These are phyloP conservation scores for Thraustochytrium sp. DNA, from an alignment of 352 stramenopile species.

Conservation along the genomic window DNA sequence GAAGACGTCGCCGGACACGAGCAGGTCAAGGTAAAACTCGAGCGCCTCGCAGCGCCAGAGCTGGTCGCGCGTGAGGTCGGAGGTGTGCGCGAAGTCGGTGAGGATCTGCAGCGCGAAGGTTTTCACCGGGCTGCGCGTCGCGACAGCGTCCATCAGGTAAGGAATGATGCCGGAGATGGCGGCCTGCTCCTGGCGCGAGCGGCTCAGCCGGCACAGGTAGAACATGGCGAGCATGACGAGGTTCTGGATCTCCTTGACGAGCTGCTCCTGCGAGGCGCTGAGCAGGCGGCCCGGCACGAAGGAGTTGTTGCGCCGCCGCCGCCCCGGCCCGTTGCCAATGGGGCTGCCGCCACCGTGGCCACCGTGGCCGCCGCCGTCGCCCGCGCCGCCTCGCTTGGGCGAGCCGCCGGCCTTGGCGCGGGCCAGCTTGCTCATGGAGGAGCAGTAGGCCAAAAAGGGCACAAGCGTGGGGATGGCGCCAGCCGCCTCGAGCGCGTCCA, in stretches of 20 bases:
- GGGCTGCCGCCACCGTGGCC: background rate
- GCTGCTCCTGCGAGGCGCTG: constrained; percentile 51
- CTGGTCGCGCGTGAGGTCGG: constrained; percentile 66
- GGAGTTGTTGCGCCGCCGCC: constrained; percentile 7
- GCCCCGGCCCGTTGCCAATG: background rate
- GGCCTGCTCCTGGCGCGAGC: constrained; percentile 69
- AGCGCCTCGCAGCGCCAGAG: constrained; percentile 73
- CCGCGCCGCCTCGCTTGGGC: background rate
- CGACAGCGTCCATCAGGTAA: constrained; percentile 75
- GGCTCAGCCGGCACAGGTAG: constrained; percentile 83
- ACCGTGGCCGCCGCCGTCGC: background rate
- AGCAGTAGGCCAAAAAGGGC: constrained; percentile 57
- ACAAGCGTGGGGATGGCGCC: constrained; percentile 76
- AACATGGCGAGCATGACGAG: constrained; percentile 83
- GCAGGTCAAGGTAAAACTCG: constrained; percentile 71
- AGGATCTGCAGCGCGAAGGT: constrained; percentile 83
- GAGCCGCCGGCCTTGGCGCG: background rate
- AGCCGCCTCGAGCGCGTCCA: constrained; percentile 76
- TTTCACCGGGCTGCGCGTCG: constrained; percentile 72
- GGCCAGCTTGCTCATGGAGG: constrained; percentile 33
- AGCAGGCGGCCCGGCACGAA: constrained; percentile 1
- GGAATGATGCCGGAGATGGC: constrained; percentile 77
- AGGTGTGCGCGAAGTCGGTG: constrained; percentile 82
- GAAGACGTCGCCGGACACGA: constrained; percentile 67
- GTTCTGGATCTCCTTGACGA: constrained; percentile 75